Conservation (phyloP, 1,284 basidiomycete species). For the Rugosomyces carneus region DNA sequence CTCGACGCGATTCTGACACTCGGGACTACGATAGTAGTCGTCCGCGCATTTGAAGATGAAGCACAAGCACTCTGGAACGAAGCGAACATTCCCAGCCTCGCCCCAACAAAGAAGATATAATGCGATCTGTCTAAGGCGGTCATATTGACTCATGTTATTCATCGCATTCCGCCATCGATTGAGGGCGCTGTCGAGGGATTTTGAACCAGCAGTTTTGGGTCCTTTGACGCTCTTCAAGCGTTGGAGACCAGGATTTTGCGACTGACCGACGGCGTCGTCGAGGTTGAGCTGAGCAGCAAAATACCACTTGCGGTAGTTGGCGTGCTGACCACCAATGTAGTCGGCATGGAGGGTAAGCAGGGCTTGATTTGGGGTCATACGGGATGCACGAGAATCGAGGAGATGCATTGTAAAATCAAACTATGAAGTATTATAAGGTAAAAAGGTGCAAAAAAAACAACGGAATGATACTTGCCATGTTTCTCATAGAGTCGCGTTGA, state of each 20-base stretch:
- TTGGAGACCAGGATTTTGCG: constrained; percentile 89
- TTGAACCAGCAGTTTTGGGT: constrained; percentile 57
- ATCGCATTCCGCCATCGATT: constrained; percentile 97
- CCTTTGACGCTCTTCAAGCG: constrained; percentile 83
- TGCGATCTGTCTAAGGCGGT: constrained; percentile 92
- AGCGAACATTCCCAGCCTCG: constrained; percentile 95
- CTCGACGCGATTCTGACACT: constrained; percentile 94
- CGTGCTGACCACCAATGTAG: constrained; percentile 96
- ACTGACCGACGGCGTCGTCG: constrained; percentile 95
- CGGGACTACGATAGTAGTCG: constrained; percentile 97
- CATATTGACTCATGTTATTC: constrained; percentile 99
- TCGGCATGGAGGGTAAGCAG: constrained; percentile 95
- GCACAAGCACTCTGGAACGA: constrained; percentile 95
- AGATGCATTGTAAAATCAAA: constrained; percentile 99
- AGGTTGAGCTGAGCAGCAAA: constrained; percentile 99
- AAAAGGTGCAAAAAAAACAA: constrained; percentile 6
- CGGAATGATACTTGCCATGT: constrained; percentile 55
- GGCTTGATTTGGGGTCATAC: constrained; percentile 98
- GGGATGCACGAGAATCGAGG: constrained; percentile 93
- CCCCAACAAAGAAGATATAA: constrained; percentile 98
- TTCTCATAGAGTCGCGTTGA: constrained; percentile 89
- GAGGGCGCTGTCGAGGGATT: constrained; percentile 89
- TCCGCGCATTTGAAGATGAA: constrained; percentile 99
- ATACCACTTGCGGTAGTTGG: constrained; percentile 99
- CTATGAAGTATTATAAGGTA: constrained; percentile 31